Conservation (phyloP, 1,284 basidiomycete genomes). For the Tilletia caries region DNA sequence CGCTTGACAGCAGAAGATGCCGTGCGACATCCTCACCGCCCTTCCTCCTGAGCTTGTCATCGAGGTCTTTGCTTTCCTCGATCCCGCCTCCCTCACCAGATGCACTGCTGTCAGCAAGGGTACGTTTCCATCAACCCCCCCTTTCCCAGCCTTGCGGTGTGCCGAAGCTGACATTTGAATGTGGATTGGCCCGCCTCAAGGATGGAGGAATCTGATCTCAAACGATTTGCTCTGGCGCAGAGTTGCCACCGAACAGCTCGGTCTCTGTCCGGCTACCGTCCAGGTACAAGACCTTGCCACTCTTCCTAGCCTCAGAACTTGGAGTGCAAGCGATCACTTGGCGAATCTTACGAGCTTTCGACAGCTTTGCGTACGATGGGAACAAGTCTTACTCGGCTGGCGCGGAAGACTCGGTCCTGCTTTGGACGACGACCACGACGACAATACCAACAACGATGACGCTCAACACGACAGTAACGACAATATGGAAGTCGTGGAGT, state of each 20-base stretch:
- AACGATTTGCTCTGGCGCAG: slow-evolving; percentile 5
- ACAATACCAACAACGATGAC: not conserved
- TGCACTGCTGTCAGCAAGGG: not conserved
- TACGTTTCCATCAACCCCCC: not conserved
- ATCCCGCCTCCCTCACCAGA: not conserved
- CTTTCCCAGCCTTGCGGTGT: too few relatives aligned
- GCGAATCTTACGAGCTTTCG: not conserved
- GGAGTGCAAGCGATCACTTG: slow-evolving; percentile 9
- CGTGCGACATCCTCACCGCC: not conserved
- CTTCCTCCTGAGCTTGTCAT: not conserved
- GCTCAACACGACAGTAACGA: too few relatives aligned
- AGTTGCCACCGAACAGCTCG: not conserved
- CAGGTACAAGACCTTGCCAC: not conserved
- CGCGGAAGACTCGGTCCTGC: not conserved
- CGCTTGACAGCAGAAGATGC: not conserved
- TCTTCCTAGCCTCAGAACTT: not conserved
- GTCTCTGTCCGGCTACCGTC: not conserved
- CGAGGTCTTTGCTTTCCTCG: slow-evolving; percentile 3
- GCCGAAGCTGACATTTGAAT: too few relatives aligned
- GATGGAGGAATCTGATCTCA: not conserved
- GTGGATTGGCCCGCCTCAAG: not conserved
- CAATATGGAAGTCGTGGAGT: too few relatives aligned
- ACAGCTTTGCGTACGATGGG: not conserved
- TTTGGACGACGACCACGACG: not conserved
- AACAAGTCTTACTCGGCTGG: not conserved